Evolutionary conservation across 2,329 filamentous ascomycete genomes (phyloP).

Genomic region (Xylariaceae sp.): DNA sequence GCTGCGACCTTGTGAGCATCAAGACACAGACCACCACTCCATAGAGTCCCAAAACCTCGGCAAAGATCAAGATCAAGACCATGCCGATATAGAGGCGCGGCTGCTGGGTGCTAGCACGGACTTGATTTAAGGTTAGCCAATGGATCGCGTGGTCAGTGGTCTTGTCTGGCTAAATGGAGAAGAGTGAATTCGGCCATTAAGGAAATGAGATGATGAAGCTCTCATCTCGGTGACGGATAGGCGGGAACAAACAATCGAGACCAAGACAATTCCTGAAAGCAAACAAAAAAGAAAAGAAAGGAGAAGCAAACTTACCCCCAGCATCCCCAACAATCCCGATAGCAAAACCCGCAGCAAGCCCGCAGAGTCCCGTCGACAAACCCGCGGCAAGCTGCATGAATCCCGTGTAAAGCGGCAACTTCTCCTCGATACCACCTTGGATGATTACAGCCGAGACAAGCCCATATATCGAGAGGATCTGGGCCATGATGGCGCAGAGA

Average conservation of each 20-base stretch:
- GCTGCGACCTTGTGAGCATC: constrained; percentile 42
- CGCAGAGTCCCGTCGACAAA: constrained; percentile 41
- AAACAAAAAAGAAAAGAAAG: too few relatives aligned
- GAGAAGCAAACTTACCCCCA: too few relatives aligned
- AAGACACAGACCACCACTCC: constrained; percentile 41
- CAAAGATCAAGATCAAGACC: constrained; percentile 46
- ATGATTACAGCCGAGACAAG: constrained; percentile 44
- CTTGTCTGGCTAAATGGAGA: too few relatives aligned
- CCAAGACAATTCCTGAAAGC: too few relatives aligned
- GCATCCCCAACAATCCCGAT: constrained; percentile 46
- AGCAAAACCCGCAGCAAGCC: constrained; percentile 43
- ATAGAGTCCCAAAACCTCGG: constrained; percentile 41
- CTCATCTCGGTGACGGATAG: too few relatives aligned
- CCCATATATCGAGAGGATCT: constrained; percentile 46
- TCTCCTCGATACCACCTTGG: constrained; percentile 36
- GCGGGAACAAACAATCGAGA: too few relatives aligned
- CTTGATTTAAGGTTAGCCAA: too few relatives aligned
- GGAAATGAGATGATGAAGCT: too few relatives aligned
- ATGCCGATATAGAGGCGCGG: constrained; percentile 44
- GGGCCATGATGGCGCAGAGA: constrained; percentile 44
- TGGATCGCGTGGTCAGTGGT: too few relatives aligned
- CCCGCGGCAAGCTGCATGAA: constrained; percentile 44
- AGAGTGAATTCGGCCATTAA: too few relatives aligned
- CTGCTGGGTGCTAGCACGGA: constrained; percentile 45
- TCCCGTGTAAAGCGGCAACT: constrained; percentile 40